Percentiles rank a stretch among this genome's conserved stretches.
Conservation (phyloP, 495 filamentous ascomycete species). For the Penicillium longicatenatum region DNA sequence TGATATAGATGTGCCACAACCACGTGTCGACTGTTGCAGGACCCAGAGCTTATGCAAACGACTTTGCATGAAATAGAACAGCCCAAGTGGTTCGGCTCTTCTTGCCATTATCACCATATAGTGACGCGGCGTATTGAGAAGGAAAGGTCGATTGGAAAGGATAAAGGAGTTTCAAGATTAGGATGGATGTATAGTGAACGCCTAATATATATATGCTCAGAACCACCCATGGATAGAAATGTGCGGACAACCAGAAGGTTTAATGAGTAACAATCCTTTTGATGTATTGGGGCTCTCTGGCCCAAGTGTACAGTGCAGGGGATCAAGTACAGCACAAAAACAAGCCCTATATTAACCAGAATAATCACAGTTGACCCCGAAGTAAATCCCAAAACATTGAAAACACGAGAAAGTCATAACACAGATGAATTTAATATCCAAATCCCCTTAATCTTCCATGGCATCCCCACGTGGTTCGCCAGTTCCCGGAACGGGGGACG, state of each 20-base stretch:
- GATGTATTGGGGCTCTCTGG: constrained; percentile 2
- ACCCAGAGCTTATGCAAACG: no score
- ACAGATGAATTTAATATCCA: constrained; percentile 10
- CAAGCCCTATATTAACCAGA: constrained; percentile 5
- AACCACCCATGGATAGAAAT: no score
- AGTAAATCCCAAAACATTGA: constrained; percentile 3
- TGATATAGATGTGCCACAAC: no score
- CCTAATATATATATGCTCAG: no score
- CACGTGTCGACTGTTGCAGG: no score
- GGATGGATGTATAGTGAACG: no score
- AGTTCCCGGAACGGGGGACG: constrained; percentile 29
- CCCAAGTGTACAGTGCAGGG: constrained; percentile 6
- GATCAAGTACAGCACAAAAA: neutral
- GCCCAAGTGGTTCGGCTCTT: no score
- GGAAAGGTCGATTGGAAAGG: no score
- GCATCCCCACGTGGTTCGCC: constrained; percentile 27
- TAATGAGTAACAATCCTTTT: neutral
- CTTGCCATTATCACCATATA: no score
- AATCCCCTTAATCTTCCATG: constrained; percentile 33
- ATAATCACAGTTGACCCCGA: constrained; percentile 6
- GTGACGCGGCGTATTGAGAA: no score
- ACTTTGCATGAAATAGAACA: no score
- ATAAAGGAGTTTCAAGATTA: no score
- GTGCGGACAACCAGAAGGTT: neutral
- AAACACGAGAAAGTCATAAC: neutral